Base-by-base conservation (phyloP, 148 eudicot species). In the Cornus controversa region DNA sequence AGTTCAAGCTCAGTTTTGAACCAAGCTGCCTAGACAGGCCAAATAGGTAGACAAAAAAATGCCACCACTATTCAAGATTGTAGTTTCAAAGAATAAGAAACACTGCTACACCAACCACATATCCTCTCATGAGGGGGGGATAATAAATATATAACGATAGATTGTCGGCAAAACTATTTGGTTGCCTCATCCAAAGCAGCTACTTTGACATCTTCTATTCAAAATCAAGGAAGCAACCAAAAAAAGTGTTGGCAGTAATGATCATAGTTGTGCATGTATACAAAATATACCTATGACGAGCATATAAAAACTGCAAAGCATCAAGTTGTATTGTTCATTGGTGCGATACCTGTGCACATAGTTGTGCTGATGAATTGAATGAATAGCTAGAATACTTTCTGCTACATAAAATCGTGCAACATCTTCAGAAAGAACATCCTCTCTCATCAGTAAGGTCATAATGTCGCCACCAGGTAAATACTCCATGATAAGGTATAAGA, bases 381-480 rank as follows among this genome's bases (percentile, higher is more conserved):
- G 82, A 68, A 91, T 91, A 64, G 94, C 94, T 42, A 91, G 83
- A 75, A 91, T 85, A 78, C 94, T 89, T 75, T 91, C 92, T 42
- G 88, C 94, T 10, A 91, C 89, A 80, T 91, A 91, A 86, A 91
- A 91, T 29, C 91, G 86, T 5, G 92, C 91, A 75, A 91, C 92
- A 74, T 89, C 94, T 80, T 91, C 92, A 6, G 92, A 86, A 81
- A 91, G 91, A 64, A 82, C 67, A 73, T 91, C 94, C 78, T 91
- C 89, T 83, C 91, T 86, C 92, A 91, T 91, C 63, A 91, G 80
- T 45, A 89, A 79, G 53, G 94, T 91, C 94, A 91, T 91, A 57
- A 91, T 91, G 67, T 91, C 94, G 76, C 94, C 94, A 73, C 94
- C 94, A 40, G 94, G 94, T 79, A 91, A 82, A 82, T 91, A 91